A percentile compares a stretch with the other conserved stretches of the same genome.
Conservation (phyloP, 2,329 filamentous ascomycete genomes). For the Pseudogymnoascus destructans region DNA sequence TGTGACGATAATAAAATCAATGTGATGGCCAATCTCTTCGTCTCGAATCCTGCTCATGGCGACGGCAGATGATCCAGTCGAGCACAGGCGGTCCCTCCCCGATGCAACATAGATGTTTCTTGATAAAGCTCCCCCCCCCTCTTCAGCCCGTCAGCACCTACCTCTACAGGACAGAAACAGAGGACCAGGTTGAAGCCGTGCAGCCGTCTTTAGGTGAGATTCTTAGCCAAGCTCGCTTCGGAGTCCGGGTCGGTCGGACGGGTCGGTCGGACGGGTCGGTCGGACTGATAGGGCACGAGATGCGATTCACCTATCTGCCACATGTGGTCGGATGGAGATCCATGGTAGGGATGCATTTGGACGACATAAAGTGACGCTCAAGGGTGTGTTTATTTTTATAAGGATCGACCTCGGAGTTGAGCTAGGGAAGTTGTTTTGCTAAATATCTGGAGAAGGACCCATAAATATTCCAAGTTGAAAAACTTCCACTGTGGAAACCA, state of each 20-base stretch:
- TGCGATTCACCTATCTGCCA: not conserved
- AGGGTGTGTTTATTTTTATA: not conserved
- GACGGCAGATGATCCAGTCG: not conserved
- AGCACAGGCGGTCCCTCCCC: not conserved
- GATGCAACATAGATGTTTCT: not conserved
- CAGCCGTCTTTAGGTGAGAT: not conserved
- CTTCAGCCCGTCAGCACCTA: not conserved
- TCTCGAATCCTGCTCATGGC: not conserved
- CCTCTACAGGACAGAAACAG: not conserved
- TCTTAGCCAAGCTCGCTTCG: not conserved
- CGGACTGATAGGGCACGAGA: not conserved
- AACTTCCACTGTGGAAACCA: not conserved
- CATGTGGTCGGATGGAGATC: not conserved
- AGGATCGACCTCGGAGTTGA: not conserved
- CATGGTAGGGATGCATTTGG: not conserved
- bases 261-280: too few species aligned
- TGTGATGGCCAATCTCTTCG: not conserved
- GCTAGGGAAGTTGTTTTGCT: not conserved
- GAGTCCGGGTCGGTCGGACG: not conserved
- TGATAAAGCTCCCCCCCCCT: not conserved
- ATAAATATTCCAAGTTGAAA: not conserved
- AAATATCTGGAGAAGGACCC: not conserved
- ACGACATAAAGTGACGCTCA: not conserved
- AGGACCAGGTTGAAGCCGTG: not conserved
- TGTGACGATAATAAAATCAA: not conserved